These are phyloP conservation scores for Dendrothele bispora DNA, from an alignment of 768 basidiomycete genomes.

Conservation along the genomic window DNA sequence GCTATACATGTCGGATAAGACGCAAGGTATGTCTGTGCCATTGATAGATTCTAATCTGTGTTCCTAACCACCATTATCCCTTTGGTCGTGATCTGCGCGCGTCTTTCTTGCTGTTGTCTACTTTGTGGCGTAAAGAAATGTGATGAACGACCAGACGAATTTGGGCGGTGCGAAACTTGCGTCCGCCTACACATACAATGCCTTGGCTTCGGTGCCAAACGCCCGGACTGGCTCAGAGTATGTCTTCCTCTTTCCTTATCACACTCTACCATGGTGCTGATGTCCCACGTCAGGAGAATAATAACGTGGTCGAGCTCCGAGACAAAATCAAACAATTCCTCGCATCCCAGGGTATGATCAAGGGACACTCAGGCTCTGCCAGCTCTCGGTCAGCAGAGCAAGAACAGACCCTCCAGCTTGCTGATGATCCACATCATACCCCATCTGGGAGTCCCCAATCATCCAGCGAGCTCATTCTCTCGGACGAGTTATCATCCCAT, in stretches of 20 bases:
- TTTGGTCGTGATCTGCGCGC: conserved; percentile 8
- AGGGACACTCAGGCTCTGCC: conserved; percentile 77
- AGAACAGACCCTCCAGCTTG: conserved; percentile 55
- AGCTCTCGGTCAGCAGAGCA: conserved; percentile 57
- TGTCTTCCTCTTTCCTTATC: conserved; percentile 25
- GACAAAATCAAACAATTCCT: conserved; percentile 81
- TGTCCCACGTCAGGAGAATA: conserved; percentile 52
- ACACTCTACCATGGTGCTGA: too few species aligned
- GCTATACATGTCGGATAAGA: conserved; percentile 85
- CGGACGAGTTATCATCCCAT: conserved; percentile 18
- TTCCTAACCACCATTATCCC: conserved; percentile 14
- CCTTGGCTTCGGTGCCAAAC: conserved; percentile 82
- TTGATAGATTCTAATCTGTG: conserved; percentile 11
- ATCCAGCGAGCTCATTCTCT: conserved; percentile 23
- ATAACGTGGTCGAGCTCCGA: conserved; percentile 65
- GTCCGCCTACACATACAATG: conserved; percentile 80
- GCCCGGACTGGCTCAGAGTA: conserved; percentile 84
- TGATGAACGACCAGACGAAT: conserved; percentile 66
- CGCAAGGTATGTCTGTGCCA: conserved; percentile 58
- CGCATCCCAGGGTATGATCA: conserved; percentile 85
- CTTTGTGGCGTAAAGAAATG: conserved; percentile 77
- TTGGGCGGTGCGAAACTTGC: conserved; percentile 74
- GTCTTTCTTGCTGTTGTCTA: conserved; percentile 17
- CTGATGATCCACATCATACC: conserved; percentile 37
- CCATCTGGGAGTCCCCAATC: conserved; percentile 36